Conservation (phyloP, 176 grass and related monocot species). For the Triticum dicoccoides region DNA sequence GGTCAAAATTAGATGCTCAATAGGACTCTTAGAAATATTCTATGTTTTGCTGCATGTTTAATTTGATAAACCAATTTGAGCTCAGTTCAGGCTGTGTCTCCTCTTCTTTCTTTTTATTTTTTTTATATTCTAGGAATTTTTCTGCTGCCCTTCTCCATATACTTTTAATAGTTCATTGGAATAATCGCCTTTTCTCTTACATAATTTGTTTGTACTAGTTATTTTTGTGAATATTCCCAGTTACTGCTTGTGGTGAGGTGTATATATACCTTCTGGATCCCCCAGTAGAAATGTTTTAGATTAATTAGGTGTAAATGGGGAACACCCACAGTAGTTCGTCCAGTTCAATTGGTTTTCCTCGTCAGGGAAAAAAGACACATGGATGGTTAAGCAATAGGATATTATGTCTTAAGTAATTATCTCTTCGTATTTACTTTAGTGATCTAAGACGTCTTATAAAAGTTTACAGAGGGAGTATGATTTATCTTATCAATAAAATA, state of each 20-base stretch:
- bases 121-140: background rate
- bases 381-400: background rate
- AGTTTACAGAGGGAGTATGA: background rate
- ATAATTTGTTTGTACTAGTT: constrained; percentile 1
- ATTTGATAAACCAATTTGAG: background rate
- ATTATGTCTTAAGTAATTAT: constrained; percentile 11
- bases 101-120: background rate
- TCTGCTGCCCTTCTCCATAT: background rate
- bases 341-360: background rate
- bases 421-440: background rate
- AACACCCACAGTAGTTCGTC: background rate
- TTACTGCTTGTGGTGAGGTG: background rate
- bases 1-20: constrained; percentile 1
- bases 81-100: background rate
- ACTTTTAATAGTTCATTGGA: background rate
- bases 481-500: background rate
- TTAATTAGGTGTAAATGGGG: background rate
- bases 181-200: background rate
- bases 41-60: constrained; percentile 1
- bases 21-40: constrained; percentile 7
- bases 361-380: background rate
- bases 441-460: too few species aligned
- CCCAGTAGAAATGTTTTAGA: background rate
- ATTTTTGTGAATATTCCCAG: background rate
- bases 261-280: background rate